Percentiles rank a stretch among this genome's conserved stretches.
Conservation (phyloP, 108 stramenopile species). For the Discostella stelligeroides region DNA sequence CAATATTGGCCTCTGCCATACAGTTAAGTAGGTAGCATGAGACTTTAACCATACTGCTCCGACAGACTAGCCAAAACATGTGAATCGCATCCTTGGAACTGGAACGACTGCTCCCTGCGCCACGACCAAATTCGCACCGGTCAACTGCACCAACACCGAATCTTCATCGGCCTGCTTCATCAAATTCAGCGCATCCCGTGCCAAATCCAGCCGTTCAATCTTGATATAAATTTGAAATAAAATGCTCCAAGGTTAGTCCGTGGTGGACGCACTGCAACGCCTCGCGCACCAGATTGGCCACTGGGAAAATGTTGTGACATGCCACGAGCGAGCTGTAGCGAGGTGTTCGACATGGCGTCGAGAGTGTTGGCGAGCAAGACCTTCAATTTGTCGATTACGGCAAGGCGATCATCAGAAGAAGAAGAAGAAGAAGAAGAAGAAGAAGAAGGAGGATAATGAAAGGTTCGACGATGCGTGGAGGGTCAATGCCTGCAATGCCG, state of each 20-base stretch:
- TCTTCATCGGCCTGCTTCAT: too few relatives aligned
- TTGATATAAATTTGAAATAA: conserved; percentile 91
- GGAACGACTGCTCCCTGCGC: conserved; percentile 75
- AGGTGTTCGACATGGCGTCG: too few relatives aligned
- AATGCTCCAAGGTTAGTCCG: too few relatives aligned
- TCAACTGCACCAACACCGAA: conserved; percentile 62
- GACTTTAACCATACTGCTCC: conserved; percentile 93
- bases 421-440: too few relatives aligned
- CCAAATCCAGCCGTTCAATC: conserved; percentile 95
- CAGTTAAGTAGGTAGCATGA: conserved; percentile 91
- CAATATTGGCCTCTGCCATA: conserved; percentile 88
- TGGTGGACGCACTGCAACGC: conserved; percentile 92
- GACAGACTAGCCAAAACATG: conserved; percentile 83
- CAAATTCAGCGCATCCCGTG: conserved; percentile 65
- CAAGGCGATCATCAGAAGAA: conserved; percentile 64
- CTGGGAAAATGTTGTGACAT: conserved; percentile 83
- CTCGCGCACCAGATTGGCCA: conserved; percentile 83
- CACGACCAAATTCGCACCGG: conserved; percentile 81
- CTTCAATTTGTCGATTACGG: too few relatives aligned
- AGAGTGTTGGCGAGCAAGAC: too few relatives aligned
- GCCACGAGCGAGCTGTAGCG: too few relatives aligned
- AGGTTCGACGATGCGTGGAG: too few relatives aligned
- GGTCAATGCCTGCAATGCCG: too few relatives aligned
- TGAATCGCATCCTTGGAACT: conserved; percentile 94
- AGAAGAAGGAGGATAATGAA: too few relatives aligned